Conservation (phyloP, 2,329 filamentous ascomycete species). For the Penicillium sumatraense region DNA sequence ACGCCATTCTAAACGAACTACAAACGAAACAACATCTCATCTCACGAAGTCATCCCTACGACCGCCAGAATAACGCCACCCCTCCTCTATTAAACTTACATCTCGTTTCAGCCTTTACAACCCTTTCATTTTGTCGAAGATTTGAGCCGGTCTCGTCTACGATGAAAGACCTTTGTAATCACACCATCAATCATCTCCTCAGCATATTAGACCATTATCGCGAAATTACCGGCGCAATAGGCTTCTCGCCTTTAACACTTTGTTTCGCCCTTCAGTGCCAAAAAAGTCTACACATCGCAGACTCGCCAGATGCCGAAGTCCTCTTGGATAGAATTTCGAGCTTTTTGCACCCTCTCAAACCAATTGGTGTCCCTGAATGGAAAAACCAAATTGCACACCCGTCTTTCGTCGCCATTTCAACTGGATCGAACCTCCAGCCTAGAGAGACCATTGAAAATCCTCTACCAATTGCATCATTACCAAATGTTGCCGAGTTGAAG, state of each 20-base stretch:
- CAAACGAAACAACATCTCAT: constrained; percentile 3
- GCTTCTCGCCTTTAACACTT: constrained; percentile 15
- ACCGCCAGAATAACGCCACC: not conserved
- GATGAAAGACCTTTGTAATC: constrained; percentile 3
- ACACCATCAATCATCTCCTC: constrained; percentile 3
- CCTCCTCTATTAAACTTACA: constrained; percentile 21
- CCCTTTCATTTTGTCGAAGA: constrained; percentile 8
- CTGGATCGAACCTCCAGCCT: not conserved
- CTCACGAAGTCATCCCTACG: constrained; percentile 6
- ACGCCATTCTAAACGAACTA: not conserved
- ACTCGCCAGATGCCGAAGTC: not conserved
- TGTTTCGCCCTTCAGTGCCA: constrained; percentile 20
- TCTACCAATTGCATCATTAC: not conserved
- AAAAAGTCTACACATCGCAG: constrained; percentile 3
- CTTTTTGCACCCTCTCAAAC: not conserved
- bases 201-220: constrained; percentile 18
- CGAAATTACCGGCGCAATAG: constrained; percentile 9
- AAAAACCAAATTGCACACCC: not conserved
- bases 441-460: not conserved
- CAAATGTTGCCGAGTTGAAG: not conserved
- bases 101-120: constrained; percentile 17
- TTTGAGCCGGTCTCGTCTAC: constrained; percentile 1
- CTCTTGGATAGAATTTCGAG: not conserved
- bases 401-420: not conserved
- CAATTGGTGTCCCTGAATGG: not conserved